A percentile compares a stretch with the other conserved stretches of the same genome.
Evolutionary conservation across 129 eudicot genomes (phyloP).

Genomic region (Centella asiatica): DNA sequence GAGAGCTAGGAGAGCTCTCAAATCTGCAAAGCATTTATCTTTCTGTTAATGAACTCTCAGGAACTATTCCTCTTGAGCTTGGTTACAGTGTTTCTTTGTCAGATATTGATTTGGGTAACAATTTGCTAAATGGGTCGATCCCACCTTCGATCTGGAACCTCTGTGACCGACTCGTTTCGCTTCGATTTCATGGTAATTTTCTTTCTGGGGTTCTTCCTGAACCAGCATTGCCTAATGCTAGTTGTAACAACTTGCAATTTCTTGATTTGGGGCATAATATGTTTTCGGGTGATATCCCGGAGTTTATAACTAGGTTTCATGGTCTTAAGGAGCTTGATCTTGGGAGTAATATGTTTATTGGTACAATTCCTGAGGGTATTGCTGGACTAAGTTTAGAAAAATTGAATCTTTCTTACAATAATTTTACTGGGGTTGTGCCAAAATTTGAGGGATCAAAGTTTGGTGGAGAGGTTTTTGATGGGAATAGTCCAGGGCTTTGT

Average conservation of each 20-base stretch:
- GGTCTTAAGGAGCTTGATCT: constrained; percentile 67
- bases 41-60: constrained; percentile 51
- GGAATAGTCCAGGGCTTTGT: constrained; percentile 61
- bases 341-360: constrained; percentile 49
- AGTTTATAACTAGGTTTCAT: constrained; percentile 42
- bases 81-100: constrained; percentile 71
- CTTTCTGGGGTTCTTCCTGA: constrained; percentile 63
- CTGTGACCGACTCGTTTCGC: constrained; percentile 54
- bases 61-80: constrained; percentile 69
- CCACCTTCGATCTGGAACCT: constrained; percentile 90
- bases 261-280: constrained; percentile 69
- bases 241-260: constrained; percentile 41
- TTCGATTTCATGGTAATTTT: constrained; percentile 60
- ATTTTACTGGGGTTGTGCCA: constrained; percentile 81
- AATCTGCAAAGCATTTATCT: constrained; percentile 56
- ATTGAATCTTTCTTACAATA: constrained; percentile 65
- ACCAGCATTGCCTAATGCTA: constrained; percentile 75
- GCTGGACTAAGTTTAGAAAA: constrained; percentile 41
- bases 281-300: constrained; percentile 64
- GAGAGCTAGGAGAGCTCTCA: constrained; percentile 62
- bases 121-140: constrained; percentile 58
- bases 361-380: constrained; percentile 52
- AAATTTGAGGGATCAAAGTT: constrained; percentile 48
- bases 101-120: constrained; percentile 69
- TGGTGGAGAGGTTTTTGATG: constrained; percentile 64